phyloP scores from a whole-genome alignment of 495 filamentous ascomycete species.

The Saxophila tyrrhenica region DNA sequence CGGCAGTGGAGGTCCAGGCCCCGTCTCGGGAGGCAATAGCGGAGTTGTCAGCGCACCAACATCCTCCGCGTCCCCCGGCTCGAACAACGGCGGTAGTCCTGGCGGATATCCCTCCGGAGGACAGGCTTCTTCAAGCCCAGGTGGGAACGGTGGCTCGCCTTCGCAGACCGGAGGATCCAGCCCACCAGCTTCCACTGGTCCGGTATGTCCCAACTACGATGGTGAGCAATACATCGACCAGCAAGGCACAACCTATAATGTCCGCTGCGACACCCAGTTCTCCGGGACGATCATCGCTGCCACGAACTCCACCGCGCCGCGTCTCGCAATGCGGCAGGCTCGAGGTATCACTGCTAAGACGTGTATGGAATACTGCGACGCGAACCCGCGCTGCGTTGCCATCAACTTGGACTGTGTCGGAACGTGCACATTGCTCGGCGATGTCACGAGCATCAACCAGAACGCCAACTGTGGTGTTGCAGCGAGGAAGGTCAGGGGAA shows the following conservation, averaged over 20 bases:
- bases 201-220: not conserved
- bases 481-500: not conserved
- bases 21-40: too few relatives aligned
- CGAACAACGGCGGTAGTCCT: not conserved
- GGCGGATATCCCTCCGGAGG: not conserved
- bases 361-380: constrained; percentile 5
- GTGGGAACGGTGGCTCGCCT: not conserved
- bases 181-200: not conserved
- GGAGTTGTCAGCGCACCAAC: too few relatives aligned
- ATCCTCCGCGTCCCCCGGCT: not conserved
- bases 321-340: not conserved
- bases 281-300: constrained; percentile 6
- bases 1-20: too few relatives aligned
- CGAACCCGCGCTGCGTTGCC: not conserved
- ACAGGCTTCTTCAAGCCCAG: not conserved
- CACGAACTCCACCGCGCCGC: not conserved
- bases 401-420: not conserved
- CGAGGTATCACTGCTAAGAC: not conserved
- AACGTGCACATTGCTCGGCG: not conserved
- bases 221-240: not conserved
- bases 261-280: constrained; percentile 11
- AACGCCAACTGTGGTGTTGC: not conserved
- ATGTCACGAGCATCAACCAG: not conserved
- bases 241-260: not conserved
- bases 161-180: not conserved